A percentile compares a stretch with the other conserved stretches of the same genome.
Evolutionary conservation across 306 rosid genomes (phyloP).

Genomic region (Lithocarpus polystachyus): DNA sequence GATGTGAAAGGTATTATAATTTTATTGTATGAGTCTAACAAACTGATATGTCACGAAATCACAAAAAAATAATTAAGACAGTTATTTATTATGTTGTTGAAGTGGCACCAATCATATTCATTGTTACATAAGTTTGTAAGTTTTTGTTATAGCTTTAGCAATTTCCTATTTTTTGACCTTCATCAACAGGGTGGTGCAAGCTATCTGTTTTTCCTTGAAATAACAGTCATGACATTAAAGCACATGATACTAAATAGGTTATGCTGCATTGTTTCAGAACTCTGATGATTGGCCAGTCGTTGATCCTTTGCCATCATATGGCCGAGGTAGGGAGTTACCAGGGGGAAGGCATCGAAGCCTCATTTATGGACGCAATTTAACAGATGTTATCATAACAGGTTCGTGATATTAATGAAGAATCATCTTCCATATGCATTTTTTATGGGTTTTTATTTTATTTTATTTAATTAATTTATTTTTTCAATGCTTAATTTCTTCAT

Average conservation of each 20-base stretch:
- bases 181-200: neutral
- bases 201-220: slow-evolving; percentile 9
- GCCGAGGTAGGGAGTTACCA: slow-evolving; percentile 84
- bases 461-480: slow-evolving; percentile 2
- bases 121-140: too few species aligned
- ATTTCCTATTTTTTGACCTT: neutral
- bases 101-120: too few species aligned
- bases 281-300: slow-evolving; percentile 69
- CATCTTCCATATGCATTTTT: slow-evolving; percentile 3
- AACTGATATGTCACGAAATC: too few species aligned
- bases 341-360: slow-evolving; percentile 81
- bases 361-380: slow-evolving; percentile 65
- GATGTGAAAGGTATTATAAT: too few species aligned
- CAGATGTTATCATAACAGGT: slow-evolving; percentile 84
- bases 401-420: slow-evolving; percentile 17
- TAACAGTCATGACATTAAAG: slow-evolving; percentile 17
- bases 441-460: too few species aligned
- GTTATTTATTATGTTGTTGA: too few species aligned
- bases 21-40: too few species aligned
- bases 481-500: slow-evolving; percentile 28
- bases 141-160: too few species aligned
- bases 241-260: slow-evolving; percentile 16
- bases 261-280: slow-evolving; percentile 41
- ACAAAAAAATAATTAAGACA: too few species aligned
- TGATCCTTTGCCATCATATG: slow-evolving; percentile 84